Evolutionary conservation across 768 basidiomycete species (phyloP).

Genomic region (Sarcodon sp.): DNA sequence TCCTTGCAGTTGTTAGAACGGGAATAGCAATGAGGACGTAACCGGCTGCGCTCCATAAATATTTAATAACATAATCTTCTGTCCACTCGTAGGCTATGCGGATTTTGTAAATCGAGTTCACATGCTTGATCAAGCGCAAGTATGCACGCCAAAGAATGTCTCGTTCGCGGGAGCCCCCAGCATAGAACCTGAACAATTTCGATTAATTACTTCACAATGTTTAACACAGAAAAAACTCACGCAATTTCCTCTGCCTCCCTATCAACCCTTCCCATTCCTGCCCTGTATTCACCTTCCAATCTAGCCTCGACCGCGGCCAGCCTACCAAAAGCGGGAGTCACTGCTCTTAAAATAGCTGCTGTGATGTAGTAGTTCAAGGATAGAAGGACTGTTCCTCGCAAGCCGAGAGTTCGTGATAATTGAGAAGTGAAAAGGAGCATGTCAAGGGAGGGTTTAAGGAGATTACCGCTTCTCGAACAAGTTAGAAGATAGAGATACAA

Average conservation of each 20-base stretch:
- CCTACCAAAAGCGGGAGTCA: constrained; percentile 87
- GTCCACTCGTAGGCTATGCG: constrained; percentile 92
- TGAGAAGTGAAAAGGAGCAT: constrained; percentile 87
- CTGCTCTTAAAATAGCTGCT: constrained; percentile 65
- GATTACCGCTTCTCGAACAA: constrained; percentile 53
- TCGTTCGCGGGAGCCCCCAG: constrained; percentile 74
- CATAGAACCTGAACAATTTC: constrained; percentile 58
- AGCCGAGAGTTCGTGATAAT: constrained; percentile 74
- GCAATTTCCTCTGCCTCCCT: constrained; percentile 91
- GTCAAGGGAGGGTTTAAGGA: constrained; percentile 88
- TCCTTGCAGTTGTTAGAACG: constrained; percentile 54
- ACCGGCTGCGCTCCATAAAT: constrained; percentile 88
- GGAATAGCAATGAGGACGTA: constrained; percentile 90
- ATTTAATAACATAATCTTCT: constrained; percentile 95
- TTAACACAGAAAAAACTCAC: constrained; percentile 25
- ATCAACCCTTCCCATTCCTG: constrained; percentile 75
- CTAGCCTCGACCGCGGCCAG: constrained; percentile 81
- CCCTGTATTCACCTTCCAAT: constrained; percentile 84
- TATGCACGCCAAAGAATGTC: constrained; percentile 75
- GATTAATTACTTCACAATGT: not conserved
- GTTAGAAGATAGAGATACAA: not conserved
- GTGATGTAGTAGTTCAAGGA: constrained; percentile 84
- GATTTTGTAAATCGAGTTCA: constrained; percentile 89
- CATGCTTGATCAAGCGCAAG: constrained; percentile 67
- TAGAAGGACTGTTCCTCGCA: constrained; percentile 70